phyloP scores from a whole-genome alignment of 108 stramenopile species.

The Cyclostephanos invisitatus region DNA sequence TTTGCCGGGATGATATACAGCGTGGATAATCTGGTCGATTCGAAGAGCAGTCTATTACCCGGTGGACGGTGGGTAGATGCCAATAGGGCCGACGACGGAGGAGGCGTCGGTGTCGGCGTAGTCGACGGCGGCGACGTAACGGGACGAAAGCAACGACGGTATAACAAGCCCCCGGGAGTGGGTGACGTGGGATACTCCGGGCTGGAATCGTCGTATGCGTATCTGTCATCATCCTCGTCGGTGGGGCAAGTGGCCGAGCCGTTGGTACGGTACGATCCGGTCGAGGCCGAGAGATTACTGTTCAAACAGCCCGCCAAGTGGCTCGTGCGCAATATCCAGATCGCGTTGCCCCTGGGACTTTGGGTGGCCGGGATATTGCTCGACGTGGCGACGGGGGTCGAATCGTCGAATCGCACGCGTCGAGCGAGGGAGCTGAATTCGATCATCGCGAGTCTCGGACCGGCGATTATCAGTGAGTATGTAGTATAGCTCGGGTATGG shows the following conservation, averaged over 20 bases:
- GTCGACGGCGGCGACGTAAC: not conserved
- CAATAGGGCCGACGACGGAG: not conserved
- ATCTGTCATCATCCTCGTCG: not conserved
- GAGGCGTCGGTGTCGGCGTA: not conserved
- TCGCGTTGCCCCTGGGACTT: constrained; percentile 86
- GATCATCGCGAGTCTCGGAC: constrained; percentile 86
- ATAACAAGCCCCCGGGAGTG: too few species aligned
- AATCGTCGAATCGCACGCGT: constrained; percentile 44
- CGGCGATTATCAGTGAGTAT: constrained; percentile 87
- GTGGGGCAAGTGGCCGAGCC: constrained; percentile 78
- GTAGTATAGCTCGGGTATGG: not conserved
- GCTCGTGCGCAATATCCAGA: constrained; percentile 92
- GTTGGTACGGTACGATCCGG: constrained; percentile 86
- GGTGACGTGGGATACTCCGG: too few species aligned
- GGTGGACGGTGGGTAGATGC: constrained; percentile 36
- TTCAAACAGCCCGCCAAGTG: constrained; percentile 89
- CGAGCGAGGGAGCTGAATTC: constrained; percentile 79
- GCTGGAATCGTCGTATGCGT: not conserved
- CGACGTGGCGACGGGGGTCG: constrained; percentile 66
- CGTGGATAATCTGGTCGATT: constrained; percentile 47
- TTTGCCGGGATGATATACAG: not conserved
- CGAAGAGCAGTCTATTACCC: constrained; percentile 40
- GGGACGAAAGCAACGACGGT: not conserved
- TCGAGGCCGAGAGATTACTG: constrained; percentile 70
- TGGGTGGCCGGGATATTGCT: constrained; percentile 78